Percentiles rank a stretch among this genome's conserved stretches.
Evolutionary conservation across 2,329 filamentous ascomycete species (phyloP).

Genomic region (Ophiostoma himal-ulmi): DNA sequence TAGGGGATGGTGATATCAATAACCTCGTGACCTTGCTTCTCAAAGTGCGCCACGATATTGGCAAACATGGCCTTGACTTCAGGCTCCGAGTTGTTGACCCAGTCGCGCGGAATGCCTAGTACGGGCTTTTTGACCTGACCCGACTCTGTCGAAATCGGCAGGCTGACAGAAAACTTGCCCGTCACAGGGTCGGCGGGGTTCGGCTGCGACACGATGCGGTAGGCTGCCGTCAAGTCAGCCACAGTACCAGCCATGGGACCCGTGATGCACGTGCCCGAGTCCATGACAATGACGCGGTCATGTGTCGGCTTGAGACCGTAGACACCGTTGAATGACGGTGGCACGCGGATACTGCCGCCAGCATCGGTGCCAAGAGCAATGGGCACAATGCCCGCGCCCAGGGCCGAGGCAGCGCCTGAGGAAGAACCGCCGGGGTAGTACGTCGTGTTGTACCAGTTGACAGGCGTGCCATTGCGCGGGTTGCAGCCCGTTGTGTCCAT

Average conservation of each 20-base stretch:
- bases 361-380: constrained; percentile 70
- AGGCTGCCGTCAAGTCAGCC: constrained; percentile 74
- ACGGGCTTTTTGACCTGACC: constrained; percentile 35
- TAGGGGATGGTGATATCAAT: constrained; percentile 61
- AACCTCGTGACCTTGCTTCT: constrained; percentile 43
- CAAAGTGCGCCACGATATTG: constrained; percentile 53
- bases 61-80: constrained; percentile 58
- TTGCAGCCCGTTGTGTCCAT: constrained; percentile 83
- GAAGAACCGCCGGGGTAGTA: constrained; percentile 82
- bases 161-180: constrained; percentile 48
- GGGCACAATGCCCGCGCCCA: constrained; percentile 66
- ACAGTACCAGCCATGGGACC: constrained; percentile 73
- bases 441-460: constrained; percentile 67
- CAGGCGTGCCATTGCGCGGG: constrained; percentile 63
- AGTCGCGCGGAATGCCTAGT: constrained; percentile 64
- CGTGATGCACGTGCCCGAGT: constrained; percentile 54
- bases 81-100: constrained; percentile 64
- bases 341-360: constrained; percentile 67
- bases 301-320: constrained; percentile 79
- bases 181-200: constrained; percentile 58
- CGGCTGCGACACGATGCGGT: constrained; percentile 69
- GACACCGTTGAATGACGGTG: constrained; percentile 67
- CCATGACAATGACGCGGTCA: constrained; percentile 56
- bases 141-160: not conserved
- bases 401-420: constrained; percentile 66